These are phyloP conservation scores for Geotrichum bryndzae DNA, from an alignment of 1,139 yeast species.

Conservation along the genomic window DNA sequence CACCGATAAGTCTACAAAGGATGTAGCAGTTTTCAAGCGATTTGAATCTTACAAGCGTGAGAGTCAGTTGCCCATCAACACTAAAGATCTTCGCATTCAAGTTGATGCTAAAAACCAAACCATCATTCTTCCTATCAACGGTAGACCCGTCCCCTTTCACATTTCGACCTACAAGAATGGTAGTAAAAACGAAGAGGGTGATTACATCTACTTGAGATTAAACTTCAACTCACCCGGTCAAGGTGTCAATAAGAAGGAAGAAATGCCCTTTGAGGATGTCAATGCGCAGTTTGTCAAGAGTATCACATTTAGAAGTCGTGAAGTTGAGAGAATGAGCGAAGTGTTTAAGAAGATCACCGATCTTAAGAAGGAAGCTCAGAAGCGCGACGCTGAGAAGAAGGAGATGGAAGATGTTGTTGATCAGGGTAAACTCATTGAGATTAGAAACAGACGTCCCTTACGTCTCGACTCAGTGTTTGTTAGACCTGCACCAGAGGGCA, in stretches of 20 bases:
- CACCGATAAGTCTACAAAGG: conserved; percentile 52
- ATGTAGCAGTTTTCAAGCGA: conserved; percentile 73
- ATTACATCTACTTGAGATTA: conserved; percentile 79
- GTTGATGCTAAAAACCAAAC: conserved; percentile 87
- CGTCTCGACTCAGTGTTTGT: conserved; percentile 83
- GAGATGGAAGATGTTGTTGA: conserved; percentile 92
- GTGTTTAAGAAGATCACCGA: conserved; percentile 88
- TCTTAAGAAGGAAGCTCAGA: conserved; percentile 84
- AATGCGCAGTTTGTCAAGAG: conserved; percentile 75
- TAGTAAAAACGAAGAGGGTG: conserved; percentile 94
- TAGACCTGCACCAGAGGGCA: conserved; percentile 94
- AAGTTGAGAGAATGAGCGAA: conserved; percentile 86
- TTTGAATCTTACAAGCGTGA: conserved; percentile 94
- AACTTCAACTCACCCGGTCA: conserved; percentile 94
- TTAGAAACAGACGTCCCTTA: conserved; percentile 73
- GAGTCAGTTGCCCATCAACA: conserved; percentile 78
- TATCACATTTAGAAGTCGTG: conserved; percentile 82
- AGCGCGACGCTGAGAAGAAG: conserved; percentile 84
- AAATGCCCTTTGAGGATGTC: conserved; percentile 82
- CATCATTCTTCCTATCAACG: conserved; percentile 82
- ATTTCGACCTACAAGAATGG: conserved; percentile 92
- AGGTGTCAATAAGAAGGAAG: conserved; percentile 59
- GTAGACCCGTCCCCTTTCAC: conserved; percentile 97
- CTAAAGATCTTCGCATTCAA: conserved; percentile 77
- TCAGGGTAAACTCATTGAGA: conserved; percentile 81